Conservation (phyloP, 2,329 filamentous ascomycete species). For the Diaporthe ampelina region DNA sequence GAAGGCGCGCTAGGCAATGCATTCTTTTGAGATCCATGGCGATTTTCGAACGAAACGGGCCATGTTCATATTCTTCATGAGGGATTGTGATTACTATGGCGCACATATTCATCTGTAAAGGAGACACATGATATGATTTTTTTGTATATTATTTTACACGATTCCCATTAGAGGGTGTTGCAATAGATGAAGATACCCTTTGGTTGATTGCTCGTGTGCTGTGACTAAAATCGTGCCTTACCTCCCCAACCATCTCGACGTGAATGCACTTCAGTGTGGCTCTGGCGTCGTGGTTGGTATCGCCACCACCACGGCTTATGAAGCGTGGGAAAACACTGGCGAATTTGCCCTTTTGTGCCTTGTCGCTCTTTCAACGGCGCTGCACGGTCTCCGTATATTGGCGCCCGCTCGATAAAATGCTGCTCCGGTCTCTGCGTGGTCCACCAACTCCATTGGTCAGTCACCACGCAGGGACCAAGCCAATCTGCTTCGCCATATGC, state of each 20-base stretch:
- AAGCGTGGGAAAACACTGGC: background rate
- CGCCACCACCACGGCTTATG: background rate
- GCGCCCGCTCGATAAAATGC: background rate
- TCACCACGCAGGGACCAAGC: background rate
- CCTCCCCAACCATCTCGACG: background rate
- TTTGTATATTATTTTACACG: constrained; percentile 33
- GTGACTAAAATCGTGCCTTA: background rate
- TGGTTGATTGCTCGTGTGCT: background rate
- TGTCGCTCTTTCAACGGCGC: background rate
- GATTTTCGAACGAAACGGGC: background rate
- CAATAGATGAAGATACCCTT: constrained; percentile 35
- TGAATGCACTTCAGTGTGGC: background rate
- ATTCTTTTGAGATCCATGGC: background rate
- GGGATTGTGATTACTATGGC: background rate
- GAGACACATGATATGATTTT: constrained; percentile 8
- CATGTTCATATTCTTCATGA: background rate
- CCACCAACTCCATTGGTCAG: background rate
- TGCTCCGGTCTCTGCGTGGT: background rate
- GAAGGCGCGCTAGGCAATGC: constrained; percentile 38
- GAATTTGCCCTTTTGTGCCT: background rate
- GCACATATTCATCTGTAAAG: constrained; percentile 2
- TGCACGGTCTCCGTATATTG: background rate
- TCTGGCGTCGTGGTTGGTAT: background rate
- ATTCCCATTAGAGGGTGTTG: constrained; percentile 23
- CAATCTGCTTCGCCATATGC: background rate